Evolutionary conservation across 2,329 filamentous ascomycete genomes (phyloP).

Genomic region (Sporothrix luriei): DNA sequence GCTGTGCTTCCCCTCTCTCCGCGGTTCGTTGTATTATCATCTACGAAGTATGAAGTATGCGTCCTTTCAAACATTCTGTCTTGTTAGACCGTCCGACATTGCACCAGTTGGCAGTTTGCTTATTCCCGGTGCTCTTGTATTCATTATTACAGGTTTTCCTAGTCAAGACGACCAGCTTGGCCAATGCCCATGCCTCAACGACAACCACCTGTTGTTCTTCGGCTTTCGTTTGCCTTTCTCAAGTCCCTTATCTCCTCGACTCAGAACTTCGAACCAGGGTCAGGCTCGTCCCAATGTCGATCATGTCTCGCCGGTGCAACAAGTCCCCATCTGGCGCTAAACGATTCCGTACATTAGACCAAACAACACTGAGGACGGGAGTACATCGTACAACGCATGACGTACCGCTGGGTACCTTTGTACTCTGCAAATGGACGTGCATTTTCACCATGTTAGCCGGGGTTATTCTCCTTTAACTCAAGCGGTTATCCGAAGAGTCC

Average conservation of each 20-base stretch:
- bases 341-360: neutral
- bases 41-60: neutral
- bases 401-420: conserved; percentile 5
- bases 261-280: neutral
- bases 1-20: neutral
- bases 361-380: neutral
- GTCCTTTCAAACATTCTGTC: neutral
- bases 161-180: neutral
- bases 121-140: conserved; percentile 4
- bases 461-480: neutral
- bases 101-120: neutral
- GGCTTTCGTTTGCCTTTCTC: neutral
- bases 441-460: conserved; percentile 10
- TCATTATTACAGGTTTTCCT: neutral
- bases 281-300: neutral
- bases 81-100: conserved; percentile 5
- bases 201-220: neutral
- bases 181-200: neutral
- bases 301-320: conserved; percentile 27
- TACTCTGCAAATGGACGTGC: conserved; percentile 10
- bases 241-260: neutral
- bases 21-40: conserved; percentile 5
- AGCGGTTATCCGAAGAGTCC: neutral
- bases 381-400: neutral
- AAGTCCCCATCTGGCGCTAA: neutral